A percentile compares a stretch with the other conserved stretches of the same genome.
Conservation (phyloP, 2,329 filamentous ascomycete genomes). For the Ascochyta lentis region DNA sequence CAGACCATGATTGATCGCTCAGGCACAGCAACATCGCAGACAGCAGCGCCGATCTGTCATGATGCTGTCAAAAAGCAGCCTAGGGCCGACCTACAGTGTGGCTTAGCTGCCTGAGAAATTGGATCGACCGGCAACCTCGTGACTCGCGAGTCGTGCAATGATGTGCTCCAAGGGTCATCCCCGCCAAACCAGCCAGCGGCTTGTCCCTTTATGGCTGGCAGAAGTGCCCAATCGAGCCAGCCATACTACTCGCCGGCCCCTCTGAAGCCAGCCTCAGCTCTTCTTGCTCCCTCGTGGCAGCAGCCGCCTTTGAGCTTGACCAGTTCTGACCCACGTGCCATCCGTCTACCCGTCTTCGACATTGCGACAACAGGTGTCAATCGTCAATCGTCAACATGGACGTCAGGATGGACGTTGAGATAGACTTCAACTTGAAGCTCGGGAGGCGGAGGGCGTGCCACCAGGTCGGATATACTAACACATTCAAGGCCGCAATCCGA, state of each 20-base stretch:
- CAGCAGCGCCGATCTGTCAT: slow-evolving; percentile 1
- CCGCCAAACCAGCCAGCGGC: not conserved
- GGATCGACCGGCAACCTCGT: slow-evolving; percentile 18
- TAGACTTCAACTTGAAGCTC: slow-evolving; percentile 13
- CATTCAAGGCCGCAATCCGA: slow-evolving; percentile 9
- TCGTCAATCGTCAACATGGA: not conserved
- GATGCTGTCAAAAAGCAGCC: not conserved
- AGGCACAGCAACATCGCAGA: slow-evolving; percentile 1
- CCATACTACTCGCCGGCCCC: slow-evolving; percentile 7
- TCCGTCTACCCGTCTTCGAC: not conserved
- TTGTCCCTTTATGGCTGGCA: slow-evolving; percentile 7
- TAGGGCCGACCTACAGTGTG: slow-evolving; percentile 1
- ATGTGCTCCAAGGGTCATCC: slow-evolving; percentile 17
- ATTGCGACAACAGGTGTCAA: not conserved
- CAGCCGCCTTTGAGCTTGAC: slow-evolving; percentile 1
- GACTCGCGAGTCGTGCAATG: slow-evolving; percentile 14
- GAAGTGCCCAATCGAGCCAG: slow-evolving; percentile 3
- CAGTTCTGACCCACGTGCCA: not conserved
- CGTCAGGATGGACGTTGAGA: slow-evolving; percentile 8
- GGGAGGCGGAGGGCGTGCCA: slow-evolving; percentile 15
- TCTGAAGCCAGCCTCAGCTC: slow-evolving; percentile 11
- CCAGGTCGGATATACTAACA: slow-evolving; percentile 15
- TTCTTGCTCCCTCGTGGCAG: slow-evolving; percentile 6
- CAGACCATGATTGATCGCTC: not conserved
- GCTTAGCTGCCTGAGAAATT: slow-evolving; percentile 9